Evolutionary conservation across 352 stramenopile species (phyloP), one percentile per base, ranked within the genome.

Genomic region (Globisporangium viniferum): DNA sequence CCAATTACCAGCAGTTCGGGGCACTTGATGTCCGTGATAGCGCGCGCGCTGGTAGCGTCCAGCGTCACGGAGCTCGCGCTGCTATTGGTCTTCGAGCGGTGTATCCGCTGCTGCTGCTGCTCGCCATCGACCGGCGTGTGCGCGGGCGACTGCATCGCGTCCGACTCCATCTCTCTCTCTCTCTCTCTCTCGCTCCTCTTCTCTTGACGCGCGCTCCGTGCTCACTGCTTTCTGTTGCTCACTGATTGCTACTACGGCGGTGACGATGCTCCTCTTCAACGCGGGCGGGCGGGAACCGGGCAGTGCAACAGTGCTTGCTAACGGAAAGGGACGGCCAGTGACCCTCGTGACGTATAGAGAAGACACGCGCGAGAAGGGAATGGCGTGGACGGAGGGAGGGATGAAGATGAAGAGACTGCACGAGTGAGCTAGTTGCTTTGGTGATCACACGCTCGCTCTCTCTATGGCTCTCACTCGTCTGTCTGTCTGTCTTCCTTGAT

Each of bases 1-100:
- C 78, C 82, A 2, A 74, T 76, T 39, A 87, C 59, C 36, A 86
- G 67, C 39, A 90, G 60, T 60, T 90, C 82, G 5, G 81, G 81
- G 51, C 80, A 88, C 35, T 66, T 76, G 46, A 76, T 56, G 29
- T 71, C 39, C n/a, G 24, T 49, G 46, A 64, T 62, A n/a, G 6
- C 18, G 64, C 33, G 64, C 55, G 31, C 20, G 67, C 66, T 27
- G 69, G 27, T 10, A 44, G 36, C 29, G 59, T 64, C 75, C 49
- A 39, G 36, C 49, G 53, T 54, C 49, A 67, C 44, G 35, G 62
- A 68, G 39, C 62, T 68, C 36, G 53, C 62, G 29, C 44, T 68
- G 53, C 62, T 68, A n/a, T 62, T 62, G 5, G 62, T 62, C 54
- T 68, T 68, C 24, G 61, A 56, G 39, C 53, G 62, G 27, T 51